These are phyloP conservation scores for Lactarius tabidus DNA, from an alignment of 768 basidiomycete genomes.

Conservation along the genomic window DNA sequence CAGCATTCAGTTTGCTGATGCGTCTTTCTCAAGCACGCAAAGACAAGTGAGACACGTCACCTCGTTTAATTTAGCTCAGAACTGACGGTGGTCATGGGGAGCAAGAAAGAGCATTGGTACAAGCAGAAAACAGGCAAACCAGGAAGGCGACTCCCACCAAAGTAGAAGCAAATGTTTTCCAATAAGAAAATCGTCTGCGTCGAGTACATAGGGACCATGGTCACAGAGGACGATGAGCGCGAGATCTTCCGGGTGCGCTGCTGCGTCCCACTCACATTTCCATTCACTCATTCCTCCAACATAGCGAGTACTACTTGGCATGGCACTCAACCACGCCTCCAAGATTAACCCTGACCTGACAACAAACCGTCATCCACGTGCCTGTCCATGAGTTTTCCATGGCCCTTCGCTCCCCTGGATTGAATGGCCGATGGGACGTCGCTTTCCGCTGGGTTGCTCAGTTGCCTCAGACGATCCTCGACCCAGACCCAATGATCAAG, in stretches of 20 bases:
- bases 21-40: constrained; percentile 31
- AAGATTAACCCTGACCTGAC: constrained; percentile 29
- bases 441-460: constrained; percentile 59
- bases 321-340: constrained; percentile 31
- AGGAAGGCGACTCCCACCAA: constrained; percentile 34
- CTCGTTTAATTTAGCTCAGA: no score
- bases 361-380: constrained; percentile 23
- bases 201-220: constrained; percentile 42
- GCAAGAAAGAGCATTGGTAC: constrained; percentile 36
- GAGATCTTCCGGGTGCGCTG: constrained; percentile 35
- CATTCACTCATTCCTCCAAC: neutral
- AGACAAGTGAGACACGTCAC: constrained; percentile 36
- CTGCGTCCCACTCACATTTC: neutral
- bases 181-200: constrained; percentile 48
- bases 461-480: constrained; percentile 48
- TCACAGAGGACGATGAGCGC: constrained; percentile 30
- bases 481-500: constrained; percentile 32
- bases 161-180: constrained; percentile 37
- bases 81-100: constrained; percentile 12
- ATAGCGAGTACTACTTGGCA: constrained; percentile 32
- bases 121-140: constrained; percentile 26
- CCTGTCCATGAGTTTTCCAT: constrained; percentile 24
- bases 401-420: constrained; percentile 19
- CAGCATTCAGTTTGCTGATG: neutral
- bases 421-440: constrained; percentile 14